A percentile compares a stretch with the other conserved stretches of the same genome.
Evolutionary conservation across 805 yeast species (phyloP).

Genomic region (Spathaspora arborariae): DNA sequence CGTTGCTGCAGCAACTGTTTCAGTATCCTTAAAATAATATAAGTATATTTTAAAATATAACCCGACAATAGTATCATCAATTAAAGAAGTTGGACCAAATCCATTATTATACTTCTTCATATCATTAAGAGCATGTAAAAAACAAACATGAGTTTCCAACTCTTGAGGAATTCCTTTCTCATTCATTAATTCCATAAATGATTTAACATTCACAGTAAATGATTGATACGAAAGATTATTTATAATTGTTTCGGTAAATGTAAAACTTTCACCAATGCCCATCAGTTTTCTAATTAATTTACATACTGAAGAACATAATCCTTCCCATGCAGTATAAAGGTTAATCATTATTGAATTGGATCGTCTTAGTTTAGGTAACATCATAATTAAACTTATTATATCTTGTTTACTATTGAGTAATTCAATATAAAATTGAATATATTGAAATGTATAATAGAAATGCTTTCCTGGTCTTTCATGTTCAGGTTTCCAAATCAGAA

Average conservation of each 20-base stretch:
- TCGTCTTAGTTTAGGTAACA: slow-evolving; percentile 73
- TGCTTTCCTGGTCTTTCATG: slow-evolving; percentile 90
- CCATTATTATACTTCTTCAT: slow-evolving; percentile 74
- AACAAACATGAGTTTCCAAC: slow-evolving; percentile 37
- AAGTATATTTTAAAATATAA: slow-evolving; percentile 51
- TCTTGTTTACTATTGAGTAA: slow-evolving; percentile 53
- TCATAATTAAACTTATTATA: slow-evolving; percentile 51
- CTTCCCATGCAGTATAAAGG: slow-evolving; percentile 64
- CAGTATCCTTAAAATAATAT: slow-evolving; percentile 10
- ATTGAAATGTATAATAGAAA: slow-evolving; percentile 70
- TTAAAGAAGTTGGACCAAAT: slow-evolving; percentile 68
- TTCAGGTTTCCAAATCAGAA: slow-evolving; percentile 93
- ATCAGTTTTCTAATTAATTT: slow-evolving; percentile 45
- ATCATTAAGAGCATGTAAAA: slow-evolving; percentile 51
- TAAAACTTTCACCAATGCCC: slow-evolving; percentile 36
- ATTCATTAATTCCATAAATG: slow-evolving; percentile 21
- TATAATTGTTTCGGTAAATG: slow-evolving; percentile 51
- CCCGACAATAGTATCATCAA: slow-evolving; percentile 70
- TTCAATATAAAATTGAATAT: slow-evolving; percentile 60
- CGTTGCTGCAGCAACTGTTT: slow-evolving; percentile 2
- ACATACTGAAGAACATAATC: slow-evolving; percentile 49
- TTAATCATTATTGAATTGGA: slow-evolving; percentile 73
- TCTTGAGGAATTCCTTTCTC: slow-evolving; percentile 32
- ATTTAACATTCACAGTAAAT: slow-evolving; percentile 38
- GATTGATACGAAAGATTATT: slow-evolving; percentile 40